Evolutionary conservation across 1,284 basidiomycete species (phyloP).

Genomic region (Erythrobasidium hasegawianum): DNA sequence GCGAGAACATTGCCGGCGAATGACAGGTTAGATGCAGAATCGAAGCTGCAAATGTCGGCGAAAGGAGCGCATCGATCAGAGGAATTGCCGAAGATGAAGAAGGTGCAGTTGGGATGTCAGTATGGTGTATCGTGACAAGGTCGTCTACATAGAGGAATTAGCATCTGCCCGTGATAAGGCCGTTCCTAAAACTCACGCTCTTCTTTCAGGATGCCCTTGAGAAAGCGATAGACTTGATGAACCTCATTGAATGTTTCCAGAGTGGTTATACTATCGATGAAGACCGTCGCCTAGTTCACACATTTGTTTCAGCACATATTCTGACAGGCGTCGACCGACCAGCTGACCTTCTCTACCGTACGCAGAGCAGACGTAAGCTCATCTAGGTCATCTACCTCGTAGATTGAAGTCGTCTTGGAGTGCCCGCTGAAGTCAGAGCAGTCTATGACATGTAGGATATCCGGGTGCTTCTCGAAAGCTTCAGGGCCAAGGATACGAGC

Average conservation of each 20-base stretch:
- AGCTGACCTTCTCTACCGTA: no score
- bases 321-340: no score
- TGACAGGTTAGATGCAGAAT: conserved; percentile 39
- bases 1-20: conserved; percentile 37
- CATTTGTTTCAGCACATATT: not conserved
- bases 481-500: not conserved
- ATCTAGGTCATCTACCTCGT: no score
- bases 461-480: not conserved
- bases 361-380: no score
- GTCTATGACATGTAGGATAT: not conserved
- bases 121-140: conserved; percentile 32
- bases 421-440: not conserved
- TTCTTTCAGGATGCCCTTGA: not conserved
- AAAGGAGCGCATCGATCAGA: conserved; percentile 30
- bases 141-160: no score
- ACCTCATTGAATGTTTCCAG: conserved; percentile 21
- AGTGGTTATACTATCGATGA: conserved; percentile 26
- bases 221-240: not conserved
- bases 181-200: not conserved
- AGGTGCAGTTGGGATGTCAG: conserved; percentile 29
- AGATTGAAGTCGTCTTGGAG: no score
- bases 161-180: no score
- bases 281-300: conserved; percentile 10
- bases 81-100: not conserved
- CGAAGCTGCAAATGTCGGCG: conserved; percentile 35